Base-by-base conservation (phyloP, 2,329 filamentous ascomycete genomes). In the Fonsecaea erecta region DNA sequence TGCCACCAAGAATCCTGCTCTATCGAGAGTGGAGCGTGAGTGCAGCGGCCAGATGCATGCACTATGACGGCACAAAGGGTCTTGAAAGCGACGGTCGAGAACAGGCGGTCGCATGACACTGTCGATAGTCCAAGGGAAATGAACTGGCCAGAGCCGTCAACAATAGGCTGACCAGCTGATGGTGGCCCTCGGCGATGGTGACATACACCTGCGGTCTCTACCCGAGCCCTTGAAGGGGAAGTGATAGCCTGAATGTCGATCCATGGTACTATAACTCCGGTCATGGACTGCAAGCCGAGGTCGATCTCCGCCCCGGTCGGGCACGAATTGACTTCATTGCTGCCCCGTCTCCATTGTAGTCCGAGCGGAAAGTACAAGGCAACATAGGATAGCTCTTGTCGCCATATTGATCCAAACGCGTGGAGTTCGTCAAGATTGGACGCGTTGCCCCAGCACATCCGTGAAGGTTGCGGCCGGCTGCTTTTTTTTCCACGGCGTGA, bases 301-400 rank as follows among this genome's bases (percentile, higher is more conserved):
- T 59, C 37, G 66, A 66, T 66, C 66, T 57, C 60, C 66, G 52
- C 53, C 51, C 26, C 58, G 52, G 66, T 68, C 66, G 66, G 66
- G 66, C 66, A 68, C 54, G 63, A 68, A 66, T 37, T 40, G 56
- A 66, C 51, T 55, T 58, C 57, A 54, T 52, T 53, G 30, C n/a
- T 63, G 30, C 26, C 28, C 9, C 14, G 46, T 32, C 37, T 34
- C 24, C 37, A 52, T 53, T 40, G 52, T 64, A 48, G 48, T 21
- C 24, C 7, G 53, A 53, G 53, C 26, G 48, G 18, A 28, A 48
- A 56, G 61, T 43, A 55, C 65, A 54, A 34, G 30, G 43, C 43
- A 26, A 30, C 28, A n/a, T 43, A 40, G 11, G n/a, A 34, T n/a
- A 24, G 30, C 46, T 52, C 43, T 34, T 37, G 28, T 21, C 21